A percentile compares a stretch with the other conserved stretches of the same genome.
These are phyloP conservation scores for Nemania sp. DNA, from an alignment of 2,329 filamentous ascomycete genomes.

Conservation along the genomic window DNA sequence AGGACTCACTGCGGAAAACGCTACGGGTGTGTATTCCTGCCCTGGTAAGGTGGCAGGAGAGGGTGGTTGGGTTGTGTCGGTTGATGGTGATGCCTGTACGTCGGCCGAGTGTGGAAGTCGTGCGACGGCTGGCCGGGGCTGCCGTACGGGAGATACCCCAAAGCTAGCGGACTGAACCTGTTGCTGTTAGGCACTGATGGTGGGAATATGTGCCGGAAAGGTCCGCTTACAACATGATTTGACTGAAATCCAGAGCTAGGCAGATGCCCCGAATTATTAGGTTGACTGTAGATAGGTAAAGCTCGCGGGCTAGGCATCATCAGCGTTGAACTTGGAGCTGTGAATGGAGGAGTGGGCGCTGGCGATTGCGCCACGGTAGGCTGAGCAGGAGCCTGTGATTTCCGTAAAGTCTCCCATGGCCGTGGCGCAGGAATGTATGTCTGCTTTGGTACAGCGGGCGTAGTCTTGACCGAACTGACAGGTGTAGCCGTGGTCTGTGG, in stretches of 20 bases:
- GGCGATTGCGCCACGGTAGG: conserved; percentile 19
- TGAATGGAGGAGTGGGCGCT: not conserved
- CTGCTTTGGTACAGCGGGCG: conserved; percentile 39
- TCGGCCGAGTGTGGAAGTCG: conserved; percentile 11
- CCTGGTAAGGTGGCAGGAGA: conserved; percentile 12
- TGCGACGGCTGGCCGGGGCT: conserved; percentile 27
- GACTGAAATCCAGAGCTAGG: conserved; percentile 44
- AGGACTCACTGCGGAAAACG: not conserved
- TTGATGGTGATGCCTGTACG: conserved; percentile 21
- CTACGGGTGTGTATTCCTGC: conserved; percentile 1
- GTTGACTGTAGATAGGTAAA: conserved; percentile 27
- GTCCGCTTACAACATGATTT: conserved; percentile 53
- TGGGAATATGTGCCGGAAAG: conserved; percentile 48
- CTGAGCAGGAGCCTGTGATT: conserved; percentile 37
- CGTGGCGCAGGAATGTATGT: conserved; percentile 50
- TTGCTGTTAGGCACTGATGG: conserved; percentile 52
- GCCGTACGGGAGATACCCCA: conserved; percentile 39
- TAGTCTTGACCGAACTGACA: conserved; percentile 27
- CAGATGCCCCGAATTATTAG: conserved; percentile 38
- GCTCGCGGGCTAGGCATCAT: conserved; percentile 25
- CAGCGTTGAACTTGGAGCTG: conserved; percentile 16
- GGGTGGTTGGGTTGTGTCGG: conserved; percentile 2
- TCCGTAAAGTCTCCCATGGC: conserved; percentile 50
- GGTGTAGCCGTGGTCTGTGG: conserved; percentile 15
- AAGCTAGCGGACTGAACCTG: conserved; percentile 45